phyloP scores from a whole-genome alignment of 768 basidiomycete genomes.

The Tulasnella sp. region DNA sequence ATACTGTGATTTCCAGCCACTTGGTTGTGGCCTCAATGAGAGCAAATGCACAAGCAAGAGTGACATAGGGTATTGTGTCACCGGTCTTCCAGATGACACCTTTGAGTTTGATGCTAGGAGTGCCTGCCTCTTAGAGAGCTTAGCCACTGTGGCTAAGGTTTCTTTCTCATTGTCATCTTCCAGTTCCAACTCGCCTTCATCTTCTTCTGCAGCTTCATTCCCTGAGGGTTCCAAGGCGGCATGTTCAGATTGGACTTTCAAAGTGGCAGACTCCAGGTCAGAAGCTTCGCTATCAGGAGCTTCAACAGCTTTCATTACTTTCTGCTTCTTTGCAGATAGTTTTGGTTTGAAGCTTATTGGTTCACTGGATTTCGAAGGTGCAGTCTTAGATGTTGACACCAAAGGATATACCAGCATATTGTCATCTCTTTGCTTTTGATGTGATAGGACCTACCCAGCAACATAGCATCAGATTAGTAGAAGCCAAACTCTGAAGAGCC shows the following conservation, averaged over 20 bases:
- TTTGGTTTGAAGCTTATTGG: conserved; percentile 23
- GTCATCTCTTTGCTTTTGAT: conserved; percentile 25
- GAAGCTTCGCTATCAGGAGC: conserved; percentile 32
- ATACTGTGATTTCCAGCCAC: conserved; percentile 79
- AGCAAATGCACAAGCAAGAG: conserved; percentile 77
- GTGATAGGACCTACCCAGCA: neutral
- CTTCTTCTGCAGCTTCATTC: conserved; percentile 30
- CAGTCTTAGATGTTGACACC: conserved; percentile 17
- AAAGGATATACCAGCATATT: conserved; percentile 13
- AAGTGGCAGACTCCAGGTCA: conserved; percentile 31
- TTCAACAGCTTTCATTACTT: conserved; percentile 24
- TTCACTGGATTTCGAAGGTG: conserved; percentile 7
- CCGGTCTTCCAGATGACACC: conserved; percentile 51
- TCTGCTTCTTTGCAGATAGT: conserved; percentile 37
- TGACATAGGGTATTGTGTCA: conserved; percentile 82
- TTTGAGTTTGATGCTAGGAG: conserved; percentile 5
- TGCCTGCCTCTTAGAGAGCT: conserved; percentile 18
- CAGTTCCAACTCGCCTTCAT: conserved; percentile 42
- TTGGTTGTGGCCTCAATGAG: conserved; percentile 92
- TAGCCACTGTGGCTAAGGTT: conserved; percentile 7
- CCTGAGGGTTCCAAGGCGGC: conserved; percentile 26
- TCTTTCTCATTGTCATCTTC: conserved; percentile 15
- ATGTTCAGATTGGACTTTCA: neutral
- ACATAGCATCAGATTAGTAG: neutral
- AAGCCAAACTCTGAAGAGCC: neutral